phyloP scores from a whole-genome alignment of 345 rosid genomes.

The Raphanus raphanistrum region DNA sequence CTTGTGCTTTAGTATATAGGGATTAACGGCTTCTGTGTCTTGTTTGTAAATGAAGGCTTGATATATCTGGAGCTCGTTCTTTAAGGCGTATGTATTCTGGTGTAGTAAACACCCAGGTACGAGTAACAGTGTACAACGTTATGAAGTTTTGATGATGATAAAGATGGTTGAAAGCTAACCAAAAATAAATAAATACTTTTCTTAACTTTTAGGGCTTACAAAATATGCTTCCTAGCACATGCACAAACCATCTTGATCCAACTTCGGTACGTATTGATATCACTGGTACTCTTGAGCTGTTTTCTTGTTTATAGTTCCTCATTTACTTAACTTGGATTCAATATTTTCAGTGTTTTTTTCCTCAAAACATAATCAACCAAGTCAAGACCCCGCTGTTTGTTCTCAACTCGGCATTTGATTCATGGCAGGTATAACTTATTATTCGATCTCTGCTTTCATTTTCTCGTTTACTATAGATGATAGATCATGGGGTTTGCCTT shows the following conservation, averaged over 20 bases:
- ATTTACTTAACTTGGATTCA: background rate
- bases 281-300: no score
- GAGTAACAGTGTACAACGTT: background rate
- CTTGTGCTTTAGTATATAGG: no score
- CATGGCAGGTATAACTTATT: slow-evolving; percentile 34
- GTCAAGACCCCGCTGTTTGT: slow-evolving; percentile 34
- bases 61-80: slow-evolving; percentile 76
- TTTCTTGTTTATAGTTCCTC: no score
- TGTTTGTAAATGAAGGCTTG: slow-evolving; percentile 50
- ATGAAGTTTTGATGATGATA: background rate
- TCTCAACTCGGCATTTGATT: slow-evolving; percentile 36
- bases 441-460: background rate
- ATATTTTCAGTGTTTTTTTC: slow-evolving; percentile 34
- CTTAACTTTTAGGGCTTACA: slow-evolving; percentile 25
- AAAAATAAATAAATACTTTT: background rate
- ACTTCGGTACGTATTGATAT: background rate
- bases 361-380: slow-evolving; percentile 34
- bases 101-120: slow-evolving; percentile 80
- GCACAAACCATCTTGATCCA: slow-evolving; percentile 31
- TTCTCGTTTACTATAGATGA: no score
- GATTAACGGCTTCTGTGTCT: no score
- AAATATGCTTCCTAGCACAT: slow-evolving; percentile 25
- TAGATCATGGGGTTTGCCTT: background rate
- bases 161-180: background rate
- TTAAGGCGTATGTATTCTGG: slow-evolving; percentile 67